These are phyloP conservation scores for Hyphopichia wangnamkhiaoensis DNA, from an alignment of 1,139 yeast genomes.

Conservation along the genomic window DNA sequence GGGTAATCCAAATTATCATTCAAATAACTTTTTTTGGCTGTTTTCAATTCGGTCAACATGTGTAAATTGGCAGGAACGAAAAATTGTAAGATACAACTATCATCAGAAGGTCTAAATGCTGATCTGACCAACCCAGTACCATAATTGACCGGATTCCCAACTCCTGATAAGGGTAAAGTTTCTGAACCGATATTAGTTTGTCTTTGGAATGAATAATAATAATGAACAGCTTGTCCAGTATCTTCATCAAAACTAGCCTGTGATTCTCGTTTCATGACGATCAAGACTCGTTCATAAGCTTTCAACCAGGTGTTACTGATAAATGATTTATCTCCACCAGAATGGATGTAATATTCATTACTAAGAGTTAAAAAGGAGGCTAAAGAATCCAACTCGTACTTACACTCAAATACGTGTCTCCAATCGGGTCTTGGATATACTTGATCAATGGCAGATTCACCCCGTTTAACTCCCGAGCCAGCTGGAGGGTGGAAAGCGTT, in stretches of 20 bases:
- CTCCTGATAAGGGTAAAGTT: slow-evolving; percentile 74
- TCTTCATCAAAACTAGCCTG: slow-evolving; percentile 59
- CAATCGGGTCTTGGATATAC: slow-evolving; percentile 75
- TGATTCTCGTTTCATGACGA: slow-evolving; percentile 61
- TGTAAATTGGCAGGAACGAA: slow-evolving; percentile 89
- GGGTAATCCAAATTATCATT: slow-evolving; percentile 11
- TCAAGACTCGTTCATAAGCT: slow-evolving; percentile 56
- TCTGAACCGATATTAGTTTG: slow-evolving; percentile 77
- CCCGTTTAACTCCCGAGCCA: slow-evolving; percentile 52
- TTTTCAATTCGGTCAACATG: slow-evolving; percentile 60
- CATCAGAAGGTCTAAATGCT: slow-evolving; percentile 92
- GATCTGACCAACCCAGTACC: slow-evolving; percentile 75
- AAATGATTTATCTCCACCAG: slow-evolving; percentile 53
- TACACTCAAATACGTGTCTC: slow-evolving; percentile 79
- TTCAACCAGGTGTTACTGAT: slow-evolving; percentile 56
- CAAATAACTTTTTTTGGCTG: slow-evolving; percentile 23
- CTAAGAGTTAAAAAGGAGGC: slow-evolving; percentile 78
- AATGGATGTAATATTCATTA: slow-evolving; percentile 63
- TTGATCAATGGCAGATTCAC: slow-evolving; percentile 58
- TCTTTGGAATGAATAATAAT: slow-evolving; percentile 69
- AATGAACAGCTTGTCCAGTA: slow-evolving; percentile 53
- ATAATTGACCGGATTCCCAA: slow-evolving; percentile 78
- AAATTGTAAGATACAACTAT: slow-evolving; percentile 77
- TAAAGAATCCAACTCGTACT: slow-evolving; percentile 83
- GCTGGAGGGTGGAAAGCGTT: slow-evolving; percentile 90